Conservation (phyloP, 306 rosid species). For the Oxytropis ochrocephala region DNA sequence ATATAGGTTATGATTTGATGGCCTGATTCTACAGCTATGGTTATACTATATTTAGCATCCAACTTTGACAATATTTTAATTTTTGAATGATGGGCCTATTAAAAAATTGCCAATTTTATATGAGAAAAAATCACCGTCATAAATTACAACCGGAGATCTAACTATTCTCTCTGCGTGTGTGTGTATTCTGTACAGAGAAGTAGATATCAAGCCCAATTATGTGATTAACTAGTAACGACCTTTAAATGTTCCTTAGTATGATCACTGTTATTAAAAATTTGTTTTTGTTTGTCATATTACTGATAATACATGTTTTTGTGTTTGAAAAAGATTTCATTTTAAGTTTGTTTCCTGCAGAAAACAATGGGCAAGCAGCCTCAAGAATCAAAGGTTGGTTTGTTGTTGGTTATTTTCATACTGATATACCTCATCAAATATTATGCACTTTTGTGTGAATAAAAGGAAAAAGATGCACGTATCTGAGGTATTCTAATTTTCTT, state of each 20-base stretch:
- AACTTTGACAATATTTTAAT: not conserved
- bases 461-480: not conserved
- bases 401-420: not conserved
- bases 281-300: not conserved
- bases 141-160: not conserved
- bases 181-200: not conserved
- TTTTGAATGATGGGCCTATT: not conserved
- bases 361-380: constrained; percentile 65
- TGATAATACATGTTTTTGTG: not conserved
- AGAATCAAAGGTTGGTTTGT: constrained; percentile 63
- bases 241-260: not conserved
- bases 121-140: not conserved
- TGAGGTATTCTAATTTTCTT: not conserved
- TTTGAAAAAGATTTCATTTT: constrained; percentile 6
- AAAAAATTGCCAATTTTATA: not conserved
- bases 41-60: not conserved
- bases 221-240: not conserved
- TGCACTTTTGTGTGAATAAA: not conserved
- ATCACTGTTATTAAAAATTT: not conserved
- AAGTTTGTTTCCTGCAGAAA: constrained; percentile 52
- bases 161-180: not conserved
- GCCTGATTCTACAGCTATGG: not conserved
- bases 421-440: constrained; percentile 1
- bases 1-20: not conserved
- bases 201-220: not conserved